These are phyloP conservation scores for Lachancea sp. DNA, from an alignment of 805 yeast species.

Conservation along the genomic window DNA sequence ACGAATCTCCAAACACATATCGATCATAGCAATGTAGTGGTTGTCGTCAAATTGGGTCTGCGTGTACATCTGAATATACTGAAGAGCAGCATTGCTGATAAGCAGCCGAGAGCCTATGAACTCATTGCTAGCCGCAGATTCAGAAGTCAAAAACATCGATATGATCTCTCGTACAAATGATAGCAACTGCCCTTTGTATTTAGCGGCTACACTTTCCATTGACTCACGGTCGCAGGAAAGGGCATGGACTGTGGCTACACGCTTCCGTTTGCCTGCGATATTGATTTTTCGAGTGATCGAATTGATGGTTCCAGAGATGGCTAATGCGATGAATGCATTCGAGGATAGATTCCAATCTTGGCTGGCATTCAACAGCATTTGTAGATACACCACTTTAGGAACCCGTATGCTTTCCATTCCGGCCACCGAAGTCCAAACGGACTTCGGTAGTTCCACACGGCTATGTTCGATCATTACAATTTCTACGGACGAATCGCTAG, in stretches of 20 bases:
- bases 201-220: not conserved
- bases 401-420: slow-evolving; percentile 6
- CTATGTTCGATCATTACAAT: slow-evolving; percentile 12
- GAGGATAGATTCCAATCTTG: slow-evolving; percentile 8
- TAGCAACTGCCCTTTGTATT: not conserved
- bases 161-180: slow-evolving; percentile 4
- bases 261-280: not conserved
- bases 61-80: not conserved
- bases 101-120: not conserved
- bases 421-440: not conserved
- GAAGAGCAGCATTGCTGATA: slow-evolving; percentile 1
- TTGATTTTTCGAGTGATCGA: slow-evolving; percentile 5
- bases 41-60: slow-evolving; percentile 1
- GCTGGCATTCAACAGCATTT: slow-evolving; percentile 2
- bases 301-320: slow-evolving; percentile 1
- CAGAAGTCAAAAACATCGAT: not conserved
- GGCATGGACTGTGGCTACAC: not conserved
- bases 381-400: not conserved
- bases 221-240: not conserved
- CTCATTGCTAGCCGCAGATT: not conserved
- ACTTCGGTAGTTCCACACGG: slow-evolving; percentile 7
- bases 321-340: not conserved
- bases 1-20: slow-evolving; percentile 7
- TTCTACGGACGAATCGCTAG: not conserved
- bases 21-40: slow-evolving; percentile 7